Evolutionary conservation across 1,139 yeast genomes (phyloP), one percentile per base, ranked within the genome.

Genomic region (Pichia sp.): DNA sequence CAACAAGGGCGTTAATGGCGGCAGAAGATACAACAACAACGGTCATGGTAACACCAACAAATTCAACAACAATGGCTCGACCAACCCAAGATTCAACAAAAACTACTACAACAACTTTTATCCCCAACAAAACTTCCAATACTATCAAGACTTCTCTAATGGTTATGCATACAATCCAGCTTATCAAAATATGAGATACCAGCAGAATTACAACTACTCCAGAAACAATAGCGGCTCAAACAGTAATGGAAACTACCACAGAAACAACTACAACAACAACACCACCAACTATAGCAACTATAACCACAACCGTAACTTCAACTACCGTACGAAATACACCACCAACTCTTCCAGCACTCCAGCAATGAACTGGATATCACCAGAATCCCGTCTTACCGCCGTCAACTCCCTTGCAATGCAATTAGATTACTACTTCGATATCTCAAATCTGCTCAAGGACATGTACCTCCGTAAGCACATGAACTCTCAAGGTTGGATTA

Each of bases 341-440:
- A 40, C 31, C 44, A 34, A 47, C 44, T 19, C 34, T 29, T 16
- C n/a, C 43, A n/a, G 16, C 11, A 10, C 30, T 30, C 47, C 36
- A 45, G 46, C 42, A 41, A 42, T 56, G 42, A 53, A 51, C 15
- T 56, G 58, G 58, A 50, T 51, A 16, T 45, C 56, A 8, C 49
- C 54, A 11, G 59, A 56, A 46, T 40, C 44, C 8, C 53, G 59
- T 36, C 48, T 52, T 31, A 41, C 47, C 15, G 57, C 57, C 19
- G 47, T 56, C 42, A 19, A 38, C 10, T 52, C 61, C 8, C 45
- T 58, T 49, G 54, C 77, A 31, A 80, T 79, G 63, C 97, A 90
- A 75, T 75, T 90, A 57, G 93, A 89, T 68, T 93, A 92, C 75
- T 93, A 93, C 71, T 87, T 93, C 72, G 85, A 95, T 31, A 78